These are phyloP conservation scores for Debaryomycetaceae sp. DNA, from an alignment of 1,139 yeast genomes.

Conservation along the genomic window DNA sequence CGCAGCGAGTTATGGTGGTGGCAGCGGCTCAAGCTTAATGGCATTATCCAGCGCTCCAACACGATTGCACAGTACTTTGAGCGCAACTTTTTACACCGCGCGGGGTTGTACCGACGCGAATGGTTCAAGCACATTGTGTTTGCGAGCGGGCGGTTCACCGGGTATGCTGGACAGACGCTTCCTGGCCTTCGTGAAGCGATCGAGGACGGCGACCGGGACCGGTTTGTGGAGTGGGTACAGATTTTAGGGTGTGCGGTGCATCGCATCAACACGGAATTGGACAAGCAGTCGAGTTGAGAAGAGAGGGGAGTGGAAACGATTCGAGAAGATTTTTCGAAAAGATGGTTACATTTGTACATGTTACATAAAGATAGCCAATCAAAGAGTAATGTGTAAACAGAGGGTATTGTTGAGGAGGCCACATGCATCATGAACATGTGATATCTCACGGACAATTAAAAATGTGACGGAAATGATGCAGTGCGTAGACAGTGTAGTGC, in stretches of 20 bases:
- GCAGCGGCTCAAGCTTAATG: constrained; percentile 29
- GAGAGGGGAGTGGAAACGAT: too few relatives aligned
- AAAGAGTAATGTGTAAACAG: too few relatives aligned
- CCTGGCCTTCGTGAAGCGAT: constrained; percentile 76
- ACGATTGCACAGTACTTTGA: constrained; percentile 45
- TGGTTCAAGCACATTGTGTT: constrained; percentile 83
- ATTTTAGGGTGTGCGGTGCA: constrained; percentile 30
- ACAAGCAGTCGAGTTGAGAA: background rate
- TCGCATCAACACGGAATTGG: constrained; percentile 12
- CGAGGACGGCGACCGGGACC: constrained; percentile 50
- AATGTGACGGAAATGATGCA: too few relatives aligned
- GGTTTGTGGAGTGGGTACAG: constrained; percentile 48
- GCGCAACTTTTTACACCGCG: constrained; percentile 48
- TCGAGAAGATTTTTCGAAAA: too few relatives aligned
- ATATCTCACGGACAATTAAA: too few relatives aligned
- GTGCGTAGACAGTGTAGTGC: too few relatives aligned
- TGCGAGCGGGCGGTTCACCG: constrained; percentile 79
- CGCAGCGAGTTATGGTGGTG: constrained; percentile 23
- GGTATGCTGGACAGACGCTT: constrained; percentile 72
- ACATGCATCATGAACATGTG: too few relatives aligned
- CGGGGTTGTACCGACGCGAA: constrained; percentile 57
- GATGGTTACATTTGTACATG: too few relatives aligned
- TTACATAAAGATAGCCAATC: too few relatives aligned
- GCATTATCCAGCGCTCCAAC: constrained; percentile 28
- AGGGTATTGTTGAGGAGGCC: too few relatives aligned